Conservation (phyloP, 1,284 basidiomycete genomes). For the Megacollybia platyphylla region DNA sequence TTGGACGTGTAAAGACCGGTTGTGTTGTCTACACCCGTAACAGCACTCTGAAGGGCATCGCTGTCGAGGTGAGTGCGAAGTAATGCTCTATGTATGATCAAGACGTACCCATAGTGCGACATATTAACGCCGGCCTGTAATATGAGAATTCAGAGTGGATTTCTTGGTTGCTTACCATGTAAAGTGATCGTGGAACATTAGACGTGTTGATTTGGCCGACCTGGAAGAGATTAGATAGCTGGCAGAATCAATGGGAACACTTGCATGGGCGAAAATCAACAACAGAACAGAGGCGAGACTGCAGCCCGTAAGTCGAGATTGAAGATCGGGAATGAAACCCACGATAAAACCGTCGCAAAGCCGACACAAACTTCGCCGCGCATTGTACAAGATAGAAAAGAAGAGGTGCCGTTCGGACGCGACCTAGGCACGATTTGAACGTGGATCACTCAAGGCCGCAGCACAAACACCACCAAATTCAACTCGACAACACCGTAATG, state of each 20-base stretch:
- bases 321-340: conserved; percentile 15
- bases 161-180: background rate
- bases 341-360: conserved; percentile 57
- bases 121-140: conserved; percentile 55
- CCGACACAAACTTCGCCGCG: conserved; percentile 64
- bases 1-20: conserved; percentile 58
- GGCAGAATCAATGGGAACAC: conserved; percentile 13
- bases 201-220: conserved; percentile 74
- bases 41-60: conserved; percentile 19
- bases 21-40: conserved; percentile 29
- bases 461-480: too few relatives aligned
- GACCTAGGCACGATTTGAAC: too few relatives aligned
- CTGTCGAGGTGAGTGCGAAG: conserved; percentile 36
- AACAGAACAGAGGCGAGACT: conserved; percentile 56
- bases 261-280: conserved; percentile 69
- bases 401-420: conserved; percentile 3
- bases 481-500: too few relatives aligned
- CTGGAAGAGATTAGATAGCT: conserved; percentile 28
- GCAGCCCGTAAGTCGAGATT: conserved; percentile 12
- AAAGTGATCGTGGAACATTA: conserved; percentile 33
- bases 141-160: conserved; percentile 7
- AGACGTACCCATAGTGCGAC: conserved; percentile 51
- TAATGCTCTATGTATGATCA: background rate
- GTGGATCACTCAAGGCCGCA: too few relatives aligned
- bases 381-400: conserved; percentile 19